Evolutionary conservation across 2,329 filamentous ascomycete genomes (phyloP), one percentile per base, ranked within the genome.

Genomic region (Fonsecaea monophora): DNA sequence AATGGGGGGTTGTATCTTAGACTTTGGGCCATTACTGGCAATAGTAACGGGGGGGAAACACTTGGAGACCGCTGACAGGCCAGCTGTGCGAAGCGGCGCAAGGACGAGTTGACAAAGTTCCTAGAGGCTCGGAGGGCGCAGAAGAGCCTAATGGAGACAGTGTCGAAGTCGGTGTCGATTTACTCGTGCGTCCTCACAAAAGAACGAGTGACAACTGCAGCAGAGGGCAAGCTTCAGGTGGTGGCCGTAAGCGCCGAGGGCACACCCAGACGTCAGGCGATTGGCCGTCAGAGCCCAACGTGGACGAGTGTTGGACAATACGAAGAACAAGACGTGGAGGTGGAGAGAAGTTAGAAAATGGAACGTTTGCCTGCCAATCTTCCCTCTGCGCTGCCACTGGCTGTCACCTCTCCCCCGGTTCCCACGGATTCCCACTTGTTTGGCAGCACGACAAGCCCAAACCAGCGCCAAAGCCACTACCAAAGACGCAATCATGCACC

Each of bases 21-120:
- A 56, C 53, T 35, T 64, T 60, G 57, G 62, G 61, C 64, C 62
- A 66, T 68, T 50, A 54, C 50, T 59, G 54, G 56, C 37, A 54
- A 30, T 25, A 50, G 45, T 9, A 54, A 35, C 21, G 54, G 62
- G 60, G 42, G 48, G 59, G 60, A 69, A 60, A 65, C 69, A 69
- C 66, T 64, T 68, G 69, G 64, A 56, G 56, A 50, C 53, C 66
- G 62, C 66, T 66, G 65, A 65, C 70, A 72, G 70, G 62, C 70
- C 68, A 70, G 70, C 66, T 65, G 68, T 59, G 60, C 57, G 57
- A 42, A 32, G 65, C 68, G 60, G 64, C 56, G 56, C 42, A 40
- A 56, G 54, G 55, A 64, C 18, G 48, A 65, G 10, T 54, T 38
- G 53, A 50, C 25, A 62, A 34, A 40, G 56, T 45, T 56, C 54